These are phyloP conservation scores for Colletotrichum nymphaeae DNA, from an alignment of 2,329 filamentous ascomycete species.

Conservation along the genomic window DNA sequence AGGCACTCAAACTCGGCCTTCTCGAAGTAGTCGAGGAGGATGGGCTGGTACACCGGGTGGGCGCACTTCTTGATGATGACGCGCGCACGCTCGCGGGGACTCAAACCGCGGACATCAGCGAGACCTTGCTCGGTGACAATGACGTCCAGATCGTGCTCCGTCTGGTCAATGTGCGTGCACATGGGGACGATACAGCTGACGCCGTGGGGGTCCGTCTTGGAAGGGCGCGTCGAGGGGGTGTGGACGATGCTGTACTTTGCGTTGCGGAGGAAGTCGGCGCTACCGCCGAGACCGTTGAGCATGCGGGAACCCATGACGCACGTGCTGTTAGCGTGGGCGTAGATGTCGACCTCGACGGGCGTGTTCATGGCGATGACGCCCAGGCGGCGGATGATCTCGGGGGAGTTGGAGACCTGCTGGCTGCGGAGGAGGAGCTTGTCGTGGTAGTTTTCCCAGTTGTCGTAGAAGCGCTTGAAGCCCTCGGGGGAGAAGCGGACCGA, in stretches of 20 bases:
- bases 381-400: constrained; percentile 88
- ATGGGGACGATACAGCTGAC: constrained; percentile 92
- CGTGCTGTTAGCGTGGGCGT: constrained; percentile 91
- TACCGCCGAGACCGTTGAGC: constrained; percentile 87
- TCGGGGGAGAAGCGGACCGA: constrained; percentile 92
- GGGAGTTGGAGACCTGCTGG: constrained; percentile 90
- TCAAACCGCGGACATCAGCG: constrained; percentile 85
- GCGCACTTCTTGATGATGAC: constrained; percentile 90
- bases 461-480: constrained; percentile 91
- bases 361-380: constrained; percentile 97
- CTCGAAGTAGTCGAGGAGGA: constrained; percentile 84
- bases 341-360: constrained; percentile 93
- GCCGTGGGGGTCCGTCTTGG: constrained; percentile 84
- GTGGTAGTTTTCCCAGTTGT: constrained; percentile 83
- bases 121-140: constrained; percentile 81
- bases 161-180: constrained; percentile 93
- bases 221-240: constrained; percentile 83
- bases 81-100: constrained; percentile 81
- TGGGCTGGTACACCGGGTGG: constrained; percentile 86
- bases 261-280: constrained; percentile 82
- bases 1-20: constrained; percentile 89
- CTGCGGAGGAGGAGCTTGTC: constrained; percentile 86
- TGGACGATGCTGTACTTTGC: constrained; percentile 94
- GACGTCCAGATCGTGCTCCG: constrained; percentile 92
- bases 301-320: constrained; percentile 90